Base-by-base conservation (phyloP, 2,329 filamentous ascomycete genomes). In the Scedosporium aurantiacum region DNA sequence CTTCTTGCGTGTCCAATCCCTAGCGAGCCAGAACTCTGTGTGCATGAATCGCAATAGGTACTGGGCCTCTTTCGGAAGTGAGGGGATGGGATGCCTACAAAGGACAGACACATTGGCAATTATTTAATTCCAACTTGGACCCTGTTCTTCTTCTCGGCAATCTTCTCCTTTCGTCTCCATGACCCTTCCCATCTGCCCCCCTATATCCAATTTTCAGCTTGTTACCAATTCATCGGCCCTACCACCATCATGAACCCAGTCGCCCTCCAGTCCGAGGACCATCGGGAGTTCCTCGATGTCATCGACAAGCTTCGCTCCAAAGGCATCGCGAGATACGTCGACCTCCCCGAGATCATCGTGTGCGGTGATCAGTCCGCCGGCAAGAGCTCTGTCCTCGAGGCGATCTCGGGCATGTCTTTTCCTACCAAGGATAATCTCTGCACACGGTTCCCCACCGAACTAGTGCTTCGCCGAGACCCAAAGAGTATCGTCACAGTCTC, bases 371-470 rank as follows among this genome's bases (percentile, higher is more conserved):
- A 68, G 56, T 67, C 65, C 4, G 63, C 66, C 1, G 67, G 66
- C 3, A 69, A 69, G 41, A 68, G 65, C 59, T 68, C 67, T 3
- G 63, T 69, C 5, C 61, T 69, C 7, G 66, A 68, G 41, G 64
- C 64, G 1, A 63, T 68, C 32, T 67, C 66, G 1, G 65, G 64
- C 8, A 66, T 68, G 18, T 65, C 66, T 5, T 70, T 68, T 57
- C 67, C 67, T 14, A 63, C 63, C 27, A 60, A 66, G 32, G 64
- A 65, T 8, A 64, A 63, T 10, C 57, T 67, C n/a, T 67, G 65
- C 28, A 68, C 66, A 12, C 58, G 65, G 12, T 68, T 68, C 56
- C 63, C 67, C 2, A 67, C 66, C 0, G 66, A 69, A 54, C 68
- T 66, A 58, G 65, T 64, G 23, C 63, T 67, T 10, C 60, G 66